Conservation (phyloP, 257 asterid species). For the Marsdenia floribunda region DNA sequence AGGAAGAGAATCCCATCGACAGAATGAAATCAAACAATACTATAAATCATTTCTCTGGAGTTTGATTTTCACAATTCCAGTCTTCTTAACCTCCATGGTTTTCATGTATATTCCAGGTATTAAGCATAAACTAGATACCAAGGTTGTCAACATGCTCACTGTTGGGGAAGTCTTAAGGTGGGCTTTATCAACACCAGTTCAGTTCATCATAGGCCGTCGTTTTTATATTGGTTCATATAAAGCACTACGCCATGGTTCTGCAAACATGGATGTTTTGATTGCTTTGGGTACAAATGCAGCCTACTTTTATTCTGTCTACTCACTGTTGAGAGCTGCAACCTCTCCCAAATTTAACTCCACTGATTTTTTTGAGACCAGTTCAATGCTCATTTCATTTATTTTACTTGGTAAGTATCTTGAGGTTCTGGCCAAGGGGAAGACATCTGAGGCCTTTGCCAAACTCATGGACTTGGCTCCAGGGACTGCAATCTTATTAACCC, state of each 20-base stretch:
- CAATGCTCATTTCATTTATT: constrained; percentile 44
- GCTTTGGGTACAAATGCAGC: constrained; percentile 48
- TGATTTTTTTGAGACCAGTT: constrained; percentile 47
- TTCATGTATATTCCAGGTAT: constrained; percentile 40
- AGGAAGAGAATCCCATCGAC: constrained; percentile 24
- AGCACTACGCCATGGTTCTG: constrained; percentile 36
- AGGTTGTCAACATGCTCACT: constrained; percentile 34
- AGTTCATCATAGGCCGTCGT: constrained; percentile 39
- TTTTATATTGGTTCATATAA: constrained; percentile 38
- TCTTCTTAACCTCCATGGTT: constrained; percentile 38
- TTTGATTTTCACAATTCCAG: constrained; percentile 36
- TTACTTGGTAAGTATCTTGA: constrained; percentile 43
- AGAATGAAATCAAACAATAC: constrained; percentile 28
- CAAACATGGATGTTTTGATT: constrained; percentile 46
- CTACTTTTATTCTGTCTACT: constrained; percentile 42
- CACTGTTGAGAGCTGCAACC: constrained; percentile 38
- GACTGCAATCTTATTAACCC: constrained; percentile 25
- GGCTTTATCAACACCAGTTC: constrained; percentile 37
- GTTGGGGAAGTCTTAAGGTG: constrained; percentile 37
- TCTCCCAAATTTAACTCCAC: constrained; percentile 30
- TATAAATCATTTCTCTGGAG: constrained; percentile 36
- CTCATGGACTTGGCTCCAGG: constrained; percentile 67
- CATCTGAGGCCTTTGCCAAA: constrained; percentile 47
- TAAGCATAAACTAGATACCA: constrained; percentile 32
- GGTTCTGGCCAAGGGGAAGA: constrained; percentile 39